Conservation (phyloP, 768 basidiomycete species). For the Clathrus columnatus region DNA sequence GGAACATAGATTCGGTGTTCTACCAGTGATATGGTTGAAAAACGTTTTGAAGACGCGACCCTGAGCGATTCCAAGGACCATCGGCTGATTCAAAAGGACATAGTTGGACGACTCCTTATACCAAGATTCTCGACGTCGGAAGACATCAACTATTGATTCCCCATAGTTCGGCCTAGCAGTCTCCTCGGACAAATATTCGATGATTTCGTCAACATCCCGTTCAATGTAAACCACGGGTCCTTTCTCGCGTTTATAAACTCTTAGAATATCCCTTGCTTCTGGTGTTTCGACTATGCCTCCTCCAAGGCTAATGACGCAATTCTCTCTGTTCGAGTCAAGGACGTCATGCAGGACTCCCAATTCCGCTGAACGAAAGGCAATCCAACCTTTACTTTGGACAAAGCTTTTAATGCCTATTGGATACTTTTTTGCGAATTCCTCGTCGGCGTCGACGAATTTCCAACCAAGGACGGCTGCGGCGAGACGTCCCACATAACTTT, state of each 20-base stretch:
- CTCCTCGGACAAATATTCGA: slow-evolving; percentile 71
- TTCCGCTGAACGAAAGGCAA: slow-evolving; percentile 81
- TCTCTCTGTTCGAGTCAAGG: slow-evolving; percentile 42
- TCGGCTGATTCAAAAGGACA: slow-evolving; percentile 74
- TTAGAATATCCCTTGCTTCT: slow-evolving; percentile 61
- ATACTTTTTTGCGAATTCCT: slow-evolving; percentile 58
- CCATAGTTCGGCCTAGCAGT: slow-evolving; percentile 79
- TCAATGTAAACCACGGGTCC: slow-evolving; percentile 82
- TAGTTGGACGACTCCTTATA: slow-evolving; percentile 73
- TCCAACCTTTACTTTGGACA: slow-evolving; percentile 81
- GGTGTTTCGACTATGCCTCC: slow-evolving; percentile 91
- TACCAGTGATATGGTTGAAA: slow-evolving; percentile 81
- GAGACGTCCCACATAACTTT: slow-evolving; percentile 77
- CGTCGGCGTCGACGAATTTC: slow-evolving; percentile 79
- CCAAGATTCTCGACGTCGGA: slow-evolving; percentile 75
- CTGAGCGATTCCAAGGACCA: slow-evolving; percentile 15
- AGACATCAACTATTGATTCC: slow-evolving; percentile 81
- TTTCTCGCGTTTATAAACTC: slow-evolving; percentile 46
- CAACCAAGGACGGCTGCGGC: slow-evolving; percentile 68
- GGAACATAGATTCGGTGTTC: slow-evolving; percentile 51
- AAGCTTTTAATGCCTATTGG: slow-evolving; percentile 59
- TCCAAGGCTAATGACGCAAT: slow-evolving; percentile 81
- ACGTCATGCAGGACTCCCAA: slow-evolving; percentile 58
- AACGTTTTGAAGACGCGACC: slow-evolving; percentile 47
- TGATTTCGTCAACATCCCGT: slow-evolving; percentile 72